These are phyloP conservation scores for Zygotorulaspora mrakii DNA, from an alignment of 1,139 yeast genomes.

Conservation along the genomic window DNA sequence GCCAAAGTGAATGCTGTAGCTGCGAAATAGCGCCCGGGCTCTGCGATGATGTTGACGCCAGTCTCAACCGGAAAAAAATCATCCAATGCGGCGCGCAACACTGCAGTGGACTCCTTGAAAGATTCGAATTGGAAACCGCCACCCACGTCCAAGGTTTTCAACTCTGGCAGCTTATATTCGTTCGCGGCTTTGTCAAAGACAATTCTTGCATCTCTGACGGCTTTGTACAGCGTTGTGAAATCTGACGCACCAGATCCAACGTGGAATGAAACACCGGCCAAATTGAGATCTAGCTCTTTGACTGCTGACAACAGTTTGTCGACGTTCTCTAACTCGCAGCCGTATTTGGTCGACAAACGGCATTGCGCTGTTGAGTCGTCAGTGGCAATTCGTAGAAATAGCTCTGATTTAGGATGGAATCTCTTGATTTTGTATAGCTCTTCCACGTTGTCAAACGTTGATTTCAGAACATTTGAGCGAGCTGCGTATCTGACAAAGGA, in stretches of 20 bases:
- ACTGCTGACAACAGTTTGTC: conserved; percentile 59
- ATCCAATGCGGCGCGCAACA: conserved; percentile 55
- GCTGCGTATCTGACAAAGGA: conserved; percentile 75
- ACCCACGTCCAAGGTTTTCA: conserved; percentile 71
- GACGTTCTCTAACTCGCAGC: conserved; percentile 64
- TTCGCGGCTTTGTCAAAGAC: conserved; percentile 60
- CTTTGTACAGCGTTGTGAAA: conserved; percentile 61
- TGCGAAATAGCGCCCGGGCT: conserved; percentile 90
- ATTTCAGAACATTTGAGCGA: conserved; percentile 52
- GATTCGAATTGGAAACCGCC: conserved; percentile 82
- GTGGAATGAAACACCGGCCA: conserved; percentile 90
- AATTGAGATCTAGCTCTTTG: conserved; percentile 53
- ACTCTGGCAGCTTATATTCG: conserved; percentile 25
- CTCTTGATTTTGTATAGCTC: conserved; percentile 73
- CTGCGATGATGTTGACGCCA: conserved; percentile 68
- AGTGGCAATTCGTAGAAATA: conserved; percentile 79
- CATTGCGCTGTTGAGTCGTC: conserved; percentile 89
- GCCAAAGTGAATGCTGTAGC: conserved; percentile 85
- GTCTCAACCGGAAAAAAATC: conserved; percentile 51
- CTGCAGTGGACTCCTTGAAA: conserved; percentile 58
- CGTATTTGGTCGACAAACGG: conserved; percentile 84
- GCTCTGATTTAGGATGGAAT: conserved; percentile 63
- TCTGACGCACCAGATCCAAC: conserved; percentile 94
- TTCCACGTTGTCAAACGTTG: conserved; percentile 87
- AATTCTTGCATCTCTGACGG: conserved; percentile 64